A percentile compares a stretch with the other conserved stretches of the same genome.
phyloP scores from a whole-genome alignment of 352 stramenopile species.

The Paralagenidium karlingii region DNA sequence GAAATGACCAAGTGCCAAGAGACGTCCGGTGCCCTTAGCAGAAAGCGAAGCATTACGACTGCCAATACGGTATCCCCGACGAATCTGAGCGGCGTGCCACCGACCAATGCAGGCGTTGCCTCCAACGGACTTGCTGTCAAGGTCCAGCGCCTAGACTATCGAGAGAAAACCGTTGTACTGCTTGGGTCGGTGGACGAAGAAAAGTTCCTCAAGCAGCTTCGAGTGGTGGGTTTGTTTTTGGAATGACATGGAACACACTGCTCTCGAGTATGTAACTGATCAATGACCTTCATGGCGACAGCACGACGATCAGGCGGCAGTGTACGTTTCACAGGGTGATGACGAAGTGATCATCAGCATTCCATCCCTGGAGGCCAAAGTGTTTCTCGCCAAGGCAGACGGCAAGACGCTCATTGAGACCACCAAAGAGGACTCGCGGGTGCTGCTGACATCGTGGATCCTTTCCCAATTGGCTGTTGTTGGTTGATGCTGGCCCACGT shows the following conservation, averaged over 20 bases:
- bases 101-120: not conserved
- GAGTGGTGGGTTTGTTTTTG: conserved; percentile 24
- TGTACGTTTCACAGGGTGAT: conserved; percentile 72
- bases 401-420: conserved; percentile 73
- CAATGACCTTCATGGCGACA: conserved; percentile 6
- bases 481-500: too few relatives aligned
- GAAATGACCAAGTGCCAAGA: not conserved
- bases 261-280: not conserved
- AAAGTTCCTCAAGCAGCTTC: conserved; percentile 59
- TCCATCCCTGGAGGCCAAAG: conserved; percentile 48
- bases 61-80: too few relatives aligned
- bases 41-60: too few relatives aligned
- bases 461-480: conserved; percentile 36
- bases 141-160: conserved; percentile 9
- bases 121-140: not conserved
- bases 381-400: conserved; percentile 65
- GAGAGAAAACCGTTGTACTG: conserved; percentile 41
- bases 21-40: too few relatives aligned
- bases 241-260: not conserved
- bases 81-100: too few relatives aligned
- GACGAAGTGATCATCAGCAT: conserved; percentile 77
- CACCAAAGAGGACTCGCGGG: conserved; percentile 54
- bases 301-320: conserved; percentile 50
- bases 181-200: conserved; percentile 71
- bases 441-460: conserved; percentile 40